phyloP scores from a whole-genome alignment of 805 yeast genomes.

The Zygosaccharomyces rouxii region DNA sequence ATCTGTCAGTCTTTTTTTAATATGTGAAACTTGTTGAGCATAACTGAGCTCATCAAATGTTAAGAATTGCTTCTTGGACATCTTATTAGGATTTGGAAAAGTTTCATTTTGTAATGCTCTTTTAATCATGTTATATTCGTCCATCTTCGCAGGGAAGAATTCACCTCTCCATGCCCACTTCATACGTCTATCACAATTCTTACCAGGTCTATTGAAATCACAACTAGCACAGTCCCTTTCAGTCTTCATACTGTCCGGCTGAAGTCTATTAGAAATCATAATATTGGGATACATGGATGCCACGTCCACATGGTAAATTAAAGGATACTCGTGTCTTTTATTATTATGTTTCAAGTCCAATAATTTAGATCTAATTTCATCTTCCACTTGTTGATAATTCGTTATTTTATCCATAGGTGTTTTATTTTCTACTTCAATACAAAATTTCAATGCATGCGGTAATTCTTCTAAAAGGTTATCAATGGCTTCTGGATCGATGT shows the following conservation, averaged over 20 bases:
- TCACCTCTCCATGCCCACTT: constrained; percentile 99
- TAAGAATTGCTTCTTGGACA: constrained; percentile 52
- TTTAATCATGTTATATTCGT: constrained; percentile 86
- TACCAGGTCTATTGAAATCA: constrained; percentile 94
- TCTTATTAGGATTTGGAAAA: constrained; percentile 59
- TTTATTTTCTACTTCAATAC: constrained; percentile 76
- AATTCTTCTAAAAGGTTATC: constrained; percentile 74
- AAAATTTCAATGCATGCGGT: constrained; percentile 72
- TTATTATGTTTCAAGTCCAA: constrained; percentile 59
- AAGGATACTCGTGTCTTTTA: constrained; percentile 67
- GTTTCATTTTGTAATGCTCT: constrained; percentile 74
- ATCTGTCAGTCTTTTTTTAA: constrained; percentile 75
- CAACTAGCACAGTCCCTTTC: constrained; percentile 97
- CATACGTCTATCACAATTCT: constrained; percentile 82
- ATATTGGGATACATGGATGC: constrained; percentile 99
- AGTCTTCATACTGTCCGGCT: constrained; percentile 94
- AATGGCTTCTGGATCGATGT: constrained; percentile 73
- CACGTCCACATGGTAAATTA: constrained; percentile 95
- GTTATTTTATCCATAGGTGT: constrained; percentile 69
- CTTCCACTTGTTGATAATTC: constrained; percentile 72
- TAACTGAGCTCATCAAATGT: constrained; percentile 73
- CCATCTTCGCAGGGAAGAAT: constrained; percentile 82
- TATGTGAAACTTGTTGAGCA: constrained; percentile 67
- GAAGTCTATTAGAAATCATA: constrained; percentile 94
- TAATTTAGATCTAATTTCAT: constrained; percentile 51